Base-by-base conservation (phyloP, 345 rosid genomes). In the Aethionema arabicum region DNA sequence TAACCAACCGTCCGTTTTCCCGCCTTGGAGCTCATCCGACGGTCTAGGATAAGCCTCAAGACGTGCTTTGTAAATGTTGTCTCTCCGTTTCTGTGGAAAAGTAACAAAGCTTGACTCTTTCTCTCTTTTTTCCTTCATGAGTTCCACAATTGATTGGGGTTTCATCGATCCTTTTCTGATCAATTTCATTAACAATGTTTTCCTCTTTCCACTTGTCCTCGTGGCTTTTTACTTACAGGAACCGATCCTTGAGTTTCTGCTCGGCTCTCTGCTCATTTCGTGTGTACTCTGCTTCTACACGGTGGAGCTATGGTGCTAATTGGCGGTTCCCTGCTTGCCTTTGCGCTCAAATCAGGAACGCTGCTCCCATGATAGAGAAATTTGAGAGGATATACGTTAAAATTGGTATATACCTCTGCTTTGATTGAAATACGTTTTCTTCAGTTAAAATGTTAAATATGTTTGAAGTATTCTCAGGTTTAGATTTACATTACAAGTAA, bases 331-430 rank as follows among this genome's bases (percentile, higher is more conserved):
- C 63, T 12, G 38, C 11, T 16, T 68, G 74, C 31, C 77, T 68
- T 13, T 77, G 80, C 5, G 63, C 75, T 33, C 82, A 71, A 64
- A 50, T 38, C 16, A 71, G 85, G 73, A 61, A 41, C 6, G 13
- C 44, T 0, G 46, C 65, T 45, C 76, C 85, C 2, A 53, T 66
- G 30, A n/a, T 76, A 12, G 79, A 78, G 71, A 73, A 27, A 8
- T 78, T 84, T 38, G 72, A 72, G 55, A 60, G 83, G 46, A 79
- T 70, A 64, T 74, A 82, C 15, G 72, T 83, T 5, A 67, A 83
- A 13, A 61, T 72, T 50, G 86, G 86, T 79, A n/a, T 7, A 4
- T 3, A 7, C 44, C 44, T 40, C n/a, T 8, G 10, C n/a, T 40
- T 40, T 5, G n/a, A 4, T 40, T 11, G 44, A 8, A 4, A 4